A percentile compares a stretch with the other conserved stretches of the same genome.
phyloP scores from a whole-genome alignment of 2,329 filamentous ascomycete genomes.

The Aaosphaeria arxii region DNA sequence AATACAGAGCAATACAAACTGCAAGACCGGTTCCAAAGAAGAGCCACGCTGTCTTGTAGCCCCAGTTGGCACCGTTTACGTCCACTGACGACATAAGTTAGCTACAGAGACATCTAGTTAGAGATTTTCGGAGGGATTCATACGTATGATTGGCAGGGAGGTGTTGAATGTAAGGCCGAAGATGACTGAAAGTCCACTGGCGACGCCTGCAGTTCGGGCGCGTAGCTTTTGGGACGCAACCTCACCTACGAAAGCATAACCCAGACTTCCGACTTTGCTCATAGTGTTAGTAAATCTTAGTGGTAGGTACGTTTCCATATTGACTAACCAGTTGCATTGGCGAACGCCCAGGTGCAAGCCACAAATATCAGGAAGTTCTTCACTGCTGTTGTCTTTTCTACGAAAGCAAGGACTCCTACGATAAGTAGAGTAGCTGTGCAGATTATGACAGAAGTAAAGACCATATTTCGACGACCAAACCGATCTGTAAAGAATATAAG shows the following conservation, averaged over 20 bases:
- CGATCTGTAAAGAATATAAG: background rate
- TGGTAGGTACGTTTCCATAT: background rate
- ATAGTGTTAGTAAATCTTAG: background rate
- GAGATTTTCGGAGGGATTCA: background rate
- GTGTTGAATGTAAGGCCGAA: background rate
- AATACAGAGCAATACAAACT: background rate
- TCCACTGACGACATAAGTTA: background rate
- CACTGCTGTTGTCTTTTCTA: background rate
- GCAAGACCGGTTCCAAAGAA: background rate
- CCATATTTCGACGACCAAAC: background rate
- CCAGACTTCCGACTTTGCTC: background rate
- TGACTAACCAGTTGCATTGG: background rate
- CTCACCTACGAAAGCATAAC: constrained; percentile 5
- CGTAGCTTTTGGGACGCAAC: constrained; percentile 7
- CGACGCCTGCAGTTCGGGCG: constrained; percentile 6
- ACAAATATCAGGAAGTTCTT: background rate
- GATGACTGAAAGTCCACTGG: constrained; percentile 1
- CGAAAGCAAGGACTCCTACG: background rate
- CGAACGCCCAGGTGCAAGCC: background rate
- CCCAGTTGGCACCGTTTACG: background rate
- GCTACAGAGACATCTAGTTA: background rate
- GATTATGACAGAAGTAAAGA: background rate
- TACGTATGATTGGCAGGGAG: background rate
- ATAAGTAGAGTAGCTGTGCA: background rate
- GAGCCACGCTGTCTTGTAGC: background rate